These are phyloP conservation scores for Mariannaea elegans DNA, from an alignment of 2,329 filamentous ascomycete genomes.

Conservation along the genomic window DNA sequence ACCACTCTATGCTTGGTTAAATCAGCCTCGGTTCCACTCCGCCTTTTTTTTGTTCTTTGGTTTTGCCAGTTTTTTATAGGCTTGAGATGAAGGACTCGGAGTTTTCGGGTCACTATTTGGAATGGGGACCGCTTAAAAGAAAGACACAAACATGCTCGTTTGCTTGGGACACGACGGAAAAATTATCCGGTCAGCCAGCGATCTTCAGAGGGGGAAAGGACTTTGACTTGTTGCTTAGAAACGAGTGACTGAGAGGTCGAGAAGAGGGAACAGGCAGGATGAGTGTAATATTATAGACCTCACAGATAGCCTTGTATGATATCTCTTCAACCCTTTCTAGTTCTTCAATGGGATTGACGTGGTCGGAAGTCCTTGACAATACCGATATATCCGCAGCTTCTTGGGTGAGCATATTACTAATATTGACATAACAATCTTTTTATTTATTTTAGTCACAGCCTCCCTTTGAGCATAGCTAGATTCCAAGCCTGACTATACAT, in stretches of 20 bases:
- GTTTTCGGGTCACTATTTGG: conserved; percentile 36
- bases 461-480: too few relatives aligned
- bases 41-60: conserved; percentile 21
- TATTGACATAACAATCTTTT: too few relatives aligned
- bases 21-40: neutral
- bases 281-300: conserved; percentile 36
- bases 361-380: too few relatives aligned
- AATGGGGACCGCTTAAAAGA: conserved; percentile 18
- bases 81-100: conserved; percentile 27
- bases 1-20: conserved; percentile 62
- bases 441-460: too few relatives aligned
- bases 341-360: too few relatives aligned
- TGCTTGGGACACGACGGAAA: too few relatives aligned
- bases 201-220: neutral
- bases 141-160: conserved; percentile 10
- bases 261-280: conserved; percentile 13
- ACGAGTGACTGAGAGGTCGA: neutral
- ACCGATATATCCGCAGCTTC: too few relatives aligned
- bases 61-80: conserved; percentile 13
- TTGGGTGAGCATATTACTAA: too few relatives aligned
- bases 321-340: conserved; percentile 6
- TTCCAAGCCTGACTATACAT: too few relatives aligned
- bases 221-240: neutral
- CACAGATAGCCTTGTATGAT: conserved; percentile 31
- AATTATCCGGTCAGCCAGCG: too few relatives aligned